Conservation (phyloP, 2,329 filamentous ascomycete genomes). For the Hymenotorrendiella dingleyae region DNA sequence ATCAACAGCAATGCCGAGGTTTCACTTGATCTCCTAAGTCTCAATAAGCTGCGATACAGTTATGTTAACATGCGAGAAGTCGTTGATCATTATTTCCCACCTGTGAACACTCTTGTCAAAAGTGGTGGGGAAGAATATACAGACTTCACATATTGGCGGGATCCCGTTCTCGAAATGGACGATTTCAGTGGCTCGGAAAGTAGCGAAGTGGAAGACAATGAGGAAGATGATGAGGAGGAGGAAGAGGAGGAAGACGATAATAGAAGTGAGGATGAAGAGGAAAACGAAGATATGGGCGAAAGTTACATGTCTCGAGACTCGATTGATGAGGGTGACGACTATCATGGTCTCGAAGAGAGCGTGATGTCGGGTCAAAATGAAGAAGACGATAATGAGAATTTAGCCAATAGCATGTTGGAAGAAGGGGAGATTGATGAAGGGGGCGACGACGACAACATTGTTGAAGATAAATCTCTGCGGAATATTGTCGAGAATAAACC, state of each 20-base stretch:
- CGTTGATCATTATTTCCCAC: constrained; percentile 96
- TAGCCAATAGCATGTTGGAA: constrained; percentile 26
- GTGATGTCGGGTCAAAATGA: constrained; percentile 23
- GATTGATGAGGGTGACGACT: constrained; percentile 39
- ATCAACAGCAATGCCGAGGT: constrained; percentile 98
- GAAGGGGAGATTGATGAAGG: constrained; percentile 30
- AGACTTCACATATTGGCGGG: constrained; percentile 95
- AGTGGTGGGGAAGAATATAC: constrained; percentile 92
- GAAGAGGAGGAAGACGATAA: constrained; percentile 44
- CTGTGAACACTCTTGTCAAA: constrained; percentile 78
- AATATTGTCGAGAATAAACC: no score
- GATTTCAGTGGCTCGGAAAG: constrained; percentile 84
- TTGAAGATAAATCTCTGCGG: no score
- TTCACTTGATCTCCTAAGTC: constrained; percentile 77
- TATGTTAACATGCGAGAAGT: constrained; percentile 97
- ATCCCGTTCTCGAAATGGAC: constrained; percentile 74
- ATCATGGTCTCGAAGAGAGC: constrained; percentile 27
- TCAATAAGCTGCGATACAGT: constrained; percentile 93
- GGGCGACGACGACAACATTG: constrained; percentile 31
- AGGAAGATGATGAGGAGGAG: constrained; percentile 36
- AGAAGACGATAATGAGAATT: constrained; percentile 18
- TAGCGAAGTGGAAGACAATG: neutral
- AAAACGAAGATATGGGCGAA: constrained; percentile 47
- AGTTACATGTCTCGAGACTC: constrained; percentile 51
- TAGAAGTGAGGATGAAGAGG: constrained; percentile 43